A percentile compares a stretch with the other conserved stretches of the same genome.
Evolutionary conservation across 164 flowering plant genomes (phyloP).

Genomic region (Malania oleifera): DNA sequence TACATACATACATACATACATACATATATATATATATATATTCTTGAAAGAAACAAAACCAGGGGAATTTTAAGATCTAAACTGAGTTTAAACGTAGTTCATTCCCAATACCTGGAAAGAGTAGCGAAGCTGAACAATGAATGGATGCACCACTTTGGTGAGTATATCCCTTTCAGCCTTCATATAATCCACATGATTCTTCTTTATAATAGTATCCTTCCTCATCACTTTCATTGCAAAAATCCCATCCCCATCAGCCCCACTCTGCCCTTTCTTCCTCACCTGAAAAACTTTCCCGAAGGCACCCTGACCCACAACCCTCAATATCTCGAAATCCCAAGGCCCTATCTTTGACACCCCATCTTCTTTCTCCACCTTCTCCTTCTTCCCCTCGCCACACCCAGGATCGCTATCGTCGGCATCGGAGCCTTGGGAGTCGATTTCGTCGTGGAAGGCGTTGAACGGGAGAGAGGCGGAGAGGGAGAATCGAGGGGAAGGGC

Average conservation of each 20-base stretch:
- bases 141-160: constrained; percentile 88
- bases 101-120: constrained; percentile 75
- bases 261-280: constrained; percentile 37
- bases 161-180: constrained; percentile 93
- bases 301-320: constrained; percentile 77
- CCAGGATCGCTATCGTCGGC: constrained; percentile 17
- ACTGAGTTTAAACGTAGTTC: background rate
- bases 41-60: too few relatives aligned
- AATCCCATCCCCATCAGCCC: constrained; percentile 42
- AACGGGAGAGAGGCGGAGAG: constrained; percentile 17
- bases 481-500: constrained; percentile 59
- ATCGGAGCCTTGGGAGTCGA: constrained; percentile 17
- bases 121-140: constrained; percentile 80
- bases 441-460: constrained; percentile 11
- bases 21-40: too few relatives aligned
- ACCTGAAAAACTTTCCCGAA: constrained; percentile 88
- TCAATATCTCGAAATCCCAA: constrained; percentile 70
- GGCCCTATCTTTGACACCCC: constrained; percentile 41
- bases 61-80: background rate
- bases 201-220: constrained; percentile 76
- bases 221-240: constrained; percentile 96
- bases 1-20: too few relatives aligned
- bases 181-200: constrained; percentile 95
- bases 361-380: constrained; percentile 8
- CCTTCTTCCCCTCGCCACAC: background rate